Percentiles rank a stretch among this genome's conserved stretches.
phyloP scores from a whole-genome alignment of 371 early-diverging fungal genomes.

The Mortierella sp. region DNA sequence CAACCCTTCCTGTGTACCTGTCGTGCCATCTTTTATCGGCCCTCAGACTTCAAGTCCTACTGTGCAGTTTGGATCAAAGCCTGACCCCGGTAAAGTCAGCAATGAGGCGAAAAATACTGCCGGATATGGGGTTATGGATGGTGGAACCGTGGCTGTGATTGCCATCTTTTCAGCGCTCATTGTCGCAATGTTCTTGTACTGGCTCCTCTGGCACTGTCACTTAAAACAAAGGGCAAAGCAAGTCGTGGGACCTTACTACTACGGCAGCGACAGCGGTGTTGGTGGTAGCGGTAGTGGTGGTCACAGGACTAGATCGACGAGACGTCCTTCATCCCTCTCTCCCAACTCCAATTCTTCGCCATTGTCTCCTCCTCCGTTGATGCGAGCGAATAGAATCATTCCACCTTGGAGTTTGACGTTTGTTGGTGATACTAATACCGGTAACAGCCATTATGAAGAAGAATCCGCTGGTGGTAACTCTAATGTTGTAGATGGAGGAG shows the following conservation, averaged over 20 bases:
- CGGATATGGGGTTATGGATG: not conserved
- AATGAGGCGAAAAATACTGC: not conserved
- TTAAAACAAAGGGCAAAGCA: not conserved
- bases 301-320: not conserved
- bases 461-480: not conserved
- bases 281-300: not conserved
- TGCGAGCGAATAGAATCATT: not conserved
- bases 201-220: not conserved
- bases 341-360: too few relatives aligned
- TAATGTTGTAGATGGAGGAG: not conserved
- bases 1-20: not conserved
- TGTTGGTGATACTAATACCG: not conserved
- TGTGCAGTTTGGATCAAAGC: too few relatives aligned
- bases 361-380: not conserved
- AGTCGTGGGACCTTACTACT: too few relatives aligned
- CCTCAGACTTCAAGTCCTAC: too few relatives aligned
- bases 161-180: not conserved
- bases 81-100: not conserved
- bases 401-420: constrained; percentile 3
- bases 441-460: not conserved
- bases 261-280: not conserved
- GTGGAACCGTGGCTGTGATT: not conserved
- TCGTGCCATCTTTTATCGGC: not conserved
- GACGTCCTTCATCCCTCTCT: not conserved
- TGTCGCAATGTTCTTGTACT: not conserved